Base-by-base conservation (phyloP, 2,329 filamentous ascomycete genomes). In the Sclerotinia subarctica region DNA sequence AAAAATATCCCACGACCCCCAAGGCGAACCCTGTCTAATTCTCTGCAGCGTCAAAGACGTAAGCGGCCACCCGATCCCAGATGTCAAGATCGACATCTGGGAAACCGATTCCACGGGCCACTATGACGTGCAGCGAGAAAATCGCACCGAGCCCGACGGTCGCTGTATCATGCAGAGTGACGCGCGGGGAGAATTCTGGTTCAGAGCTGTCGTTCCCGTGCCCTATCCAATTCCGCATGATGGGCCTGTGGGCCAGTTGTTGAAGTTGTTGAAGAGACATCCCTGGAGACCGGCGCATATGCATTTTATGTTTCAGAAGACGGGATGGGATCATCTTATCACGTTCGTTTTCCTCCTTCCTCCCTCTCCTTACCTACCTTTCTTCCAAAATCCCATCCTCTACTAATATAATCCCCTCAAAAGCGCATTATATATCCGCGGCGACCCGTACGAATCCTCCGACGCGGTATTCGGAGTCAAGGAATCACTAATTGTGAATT, bases 401-500 rank as follows among this genome's bases (percentile, higher is more conserved):
- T 63, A 53, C 47, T 53, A 7, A 63, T 17, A 26, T 10, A 3
- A 24, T 2, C 26, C 21, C 13, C 19, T 8, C 10, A 46, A 26
- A 26, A 92, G 90, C 5, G 90, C 92, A 0, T 81, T 96, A 0
- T 96, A 94, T 76, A 81, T 93, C 67, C 86, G 90, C 2, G 88
- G 87, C 52, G 91, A 94, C 73, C 90, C 89, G 0, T 95, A 94
- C 76, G 91, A 94, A 80, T 90, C 86, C 0, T 91, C 90, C 0
- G 92, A 96, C 75, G 91, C 92, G 0, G 92, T 95, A 1, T 95
- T 96, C 73, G 92, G 92, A n/a, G 92, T 95, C 66, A 96, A 95
- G 78, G 84, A 92, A 76, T 91, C 88, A 35, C 82, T 95, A 19
- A 80, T 92, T 21, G 83, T 93, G 15, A 88, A 91, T 71, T 80